phyloP scores from a whole-genome alignment of 352 stramenopile species.

The Globisporangium abappressorium region DNA sequence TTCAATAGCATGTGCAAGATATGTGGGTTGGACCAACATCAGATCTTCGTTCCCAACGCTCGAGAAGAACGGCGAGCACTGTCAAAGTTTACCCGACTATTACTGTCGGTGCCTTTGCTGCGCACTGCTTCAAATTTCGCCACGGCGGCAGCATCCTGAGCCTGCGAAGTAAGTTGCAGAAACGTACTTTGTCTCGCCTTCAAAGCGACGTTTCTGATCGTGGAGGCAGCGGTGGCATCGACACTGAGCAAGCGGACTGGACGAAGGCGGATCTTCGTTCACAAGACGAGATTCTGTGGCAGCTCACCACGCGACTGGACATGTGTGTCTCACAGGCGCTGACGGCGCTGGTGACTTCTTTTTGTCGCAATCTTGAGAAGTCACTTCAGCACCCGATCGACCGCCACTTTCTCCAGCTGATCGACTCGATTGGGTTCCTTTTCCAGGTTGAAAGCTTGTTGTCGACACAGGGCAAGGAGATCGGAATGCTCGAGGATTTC shows the following conservation, averaged over 20 bases:
- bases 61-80: conserved; percentile 48
- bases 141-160: conserved; percentile 69
- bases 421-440: conserved; percentile 72
- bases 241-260: conserved; percentile 47
- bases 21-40: conserved; percentile 77
- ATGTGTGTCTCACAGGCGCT: conserved; percentile 80
- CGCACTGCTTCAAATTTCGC: conserved; percentile 83
- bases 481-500: conserved; percentile 94
- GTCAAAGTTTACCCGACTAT: conserved; percentile 71
- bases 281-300: conserved; percentile 69
- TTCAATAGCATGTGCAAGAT: conserved; percentile 68
- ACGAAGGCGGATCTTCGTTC: conserved; percentile 40
- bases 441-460: conserved; percentile 92
- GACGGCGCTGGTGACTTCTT: conserved; percentile 65
- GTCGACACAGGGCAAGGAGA: conserved; percentile 93
- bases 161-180: conserved; percentile 53
- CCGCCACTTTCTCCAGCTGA: conserved; percentile 50
- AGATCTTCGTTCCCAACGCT: conserved; percentile 63
- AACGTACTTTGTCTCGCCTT: conserved; percentile 48
- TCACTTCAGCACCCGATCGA: conserved; percentile 64
- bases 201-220: conserved; percentile 43
- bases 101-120: conserved; percentile 78
- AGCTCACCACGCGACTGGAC: conserved; percentile 73
- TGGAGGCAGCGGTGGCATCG: conserved; percentile 9
- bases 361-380: conserved; percentile 68